Conservation (phyloP, 2,329 filamentous ascomycete species). For the Colletotrichum paranaense region DNA sequence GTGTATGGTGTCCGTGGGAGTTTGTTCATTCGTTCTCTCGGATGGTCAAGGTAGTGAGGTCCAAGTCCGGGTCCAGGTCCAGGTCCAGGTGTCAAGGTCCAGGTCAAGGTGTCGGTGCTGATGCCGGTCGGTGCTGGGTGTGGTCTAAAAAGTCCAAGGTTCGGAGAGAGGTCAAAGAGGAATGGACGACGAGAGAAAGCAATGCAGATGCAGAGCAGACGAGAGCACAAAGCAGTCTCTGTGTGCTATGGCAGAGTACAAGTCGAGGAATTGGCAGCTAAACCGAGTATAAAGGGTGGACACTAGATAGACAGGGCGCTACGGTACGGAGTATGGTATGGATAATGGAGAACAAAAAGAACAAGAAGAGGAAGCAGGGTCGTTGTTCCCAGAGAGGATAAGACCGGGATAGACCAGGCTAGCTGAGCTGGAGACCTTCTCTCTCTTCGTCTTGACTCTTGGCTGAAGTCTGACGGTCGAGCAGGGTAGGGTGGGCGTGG, state of each 20-base stretch:
- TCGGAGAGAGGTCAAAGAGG: neutral
- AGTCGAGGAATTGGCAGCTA: neutral
- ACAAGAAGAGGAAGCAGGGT: neutral
- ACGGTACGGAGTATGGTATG: no score
- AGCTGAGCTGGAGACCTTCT: neutral
- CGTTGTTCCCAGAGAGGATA: constrained; percentile 11
- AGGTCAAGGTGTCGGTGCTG: neutral
- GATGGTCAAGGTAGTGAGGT: constrained; percentile 3
- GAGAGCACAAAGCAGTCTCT: neutral
- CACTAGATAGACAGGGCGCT: neutral
- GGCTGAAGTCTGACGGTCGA: neutral
- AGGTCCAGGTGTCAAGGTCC: neutral
- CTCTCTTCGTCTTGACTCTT: neutral
- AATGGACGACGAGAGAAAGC: neutral
- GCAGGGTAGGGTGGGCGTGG: neutral
- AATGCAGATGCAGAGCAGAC: neutral
- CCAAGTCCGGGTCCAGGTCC: constrained; percentile 17
- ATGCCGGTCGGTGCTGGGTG: constrained; percentile 3
- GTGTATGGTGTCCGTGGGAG: neutral
- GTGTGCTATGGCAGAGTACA: neutral
- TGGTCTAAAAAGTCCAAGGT: neutral
- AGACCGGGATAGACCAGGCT: neutral
- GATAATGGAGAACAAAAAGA: neutral
- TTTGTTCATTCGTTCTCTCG: constrained; percentile 15
- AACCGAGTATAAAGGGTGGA: neutral